A percentile compares a stretch with the other conserved stretches of the same genome.
Evolutionary conservation across 345 rosid species (phyloP).

Genomic region (Rhizophora mangle): DNA sequence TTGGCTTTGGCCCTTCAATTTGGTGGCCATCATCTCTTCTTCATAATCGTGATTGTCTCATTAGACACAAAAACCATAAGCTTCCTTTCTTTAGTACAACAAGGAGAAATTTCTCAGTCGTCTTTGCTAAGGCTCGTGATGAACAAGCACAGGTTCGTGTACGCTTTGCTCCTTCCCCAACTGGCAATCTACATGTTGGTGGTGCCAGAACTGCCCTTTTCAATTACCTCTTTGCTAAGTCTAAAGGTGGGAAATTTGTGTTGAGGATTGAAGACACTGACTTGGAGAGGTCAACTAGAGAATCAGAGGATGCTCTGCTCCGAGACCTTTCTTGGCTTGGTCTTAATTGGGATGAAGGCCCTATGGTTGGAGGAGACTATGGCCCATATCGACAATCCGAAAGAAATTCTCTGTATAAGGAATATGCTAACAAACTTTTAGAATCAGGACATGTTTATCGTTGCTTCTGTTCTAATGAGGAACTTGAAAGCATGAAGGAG

Average conservation of each 20-base stretch:
- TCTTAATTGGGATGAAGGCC: conserved; percentile 96
- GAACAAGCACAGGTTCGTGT: conserved; percentile 56
- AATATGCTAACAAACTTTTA: conserved; percentile 69
- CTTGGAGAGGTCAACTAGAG: conserved; percentile 83
- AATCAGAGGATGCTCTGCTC: conserved; percentile 91
- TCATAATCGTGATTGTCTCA: background rate
- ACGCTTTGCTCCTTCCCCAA: conserved; percentile 97
- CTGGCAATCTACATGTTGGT: conserved; percentile 94
- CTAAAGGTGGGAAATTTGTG: conserved; percentile 87
- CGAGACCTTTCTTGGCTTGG: conserved; percentile 90
- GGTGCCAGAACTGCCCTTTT: conserved; percentile 98
- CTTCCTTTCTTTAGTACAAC: background rate
- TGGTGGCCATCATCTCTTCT: conserved; percentile 13
- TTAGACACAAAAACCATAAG: background rate
- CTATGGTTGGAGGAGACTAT: conserved; percentile 71
- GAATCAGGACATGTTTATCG: conserved; percentile 87
- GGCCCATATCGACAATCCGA: conserved; percentile 95
- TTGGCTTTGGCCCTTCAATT: conserved; percentile 41
- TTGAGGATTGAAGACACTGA: conserved; percentile 93
- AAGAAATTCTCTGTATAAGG: conserved; percentile 74
- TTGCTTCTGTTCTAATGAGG: conserved; percentile 90
- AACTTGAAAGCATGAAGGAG: conserved; percentile 92
- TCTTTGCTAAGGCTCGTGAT: conserved; percentile 26
- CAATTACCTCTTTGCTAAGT: conserved; percentile 91
- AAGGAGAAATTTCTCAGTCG: conserved; percentile 27